Base-by-base conservation (phyloP, 805 yeast species). In the Candida pini region DNA sequence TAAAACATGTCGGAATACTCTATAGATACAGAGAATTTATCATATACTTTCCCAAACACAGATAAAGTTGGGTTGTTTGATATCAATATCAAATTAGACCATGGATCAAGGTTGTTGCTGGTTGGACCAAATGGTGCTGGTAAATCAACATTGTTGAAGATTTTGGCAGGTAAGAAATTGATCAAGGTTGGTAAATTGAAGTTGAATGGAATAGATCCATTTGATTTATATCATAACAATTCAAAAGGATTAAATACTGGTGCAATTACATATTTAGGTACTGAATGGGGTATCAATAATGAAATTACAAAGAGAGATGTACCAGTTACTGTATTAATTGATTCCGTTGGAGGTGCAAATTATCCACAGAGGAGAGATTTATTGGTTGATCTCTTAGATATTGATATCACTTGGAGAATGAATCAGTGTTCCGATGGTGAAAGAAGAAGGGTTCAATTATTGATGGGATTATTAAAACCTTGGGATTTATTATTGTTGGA, bases 81-180 rank as follows among this genome's bases (percentile, higher is more conserved):
- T 30, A 71, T 90, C 41, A 65, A 68, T 24, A 51, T 92, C 26
- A 46, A 63, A 9, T 68, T 92, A 15, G 77, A 80, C 1, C 75
- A 82, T 70, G 78, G 82, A 6, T 73, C 90, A 1, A 71, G 96
- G 40, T 76, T 89, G 9, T 64, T 92, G 23, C 58, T 92, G 6
- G 70, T 92, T 17, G 98, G 98, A 0, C 95, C 97, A 9, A 89
- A 89, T 49, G 98, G 98, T 14, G 97, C 98, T 1, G 97, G 98
- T 4, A 92, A 92, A 57, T 85, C 96, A 1, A 92, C 98, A 0
- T 57, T 92, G 28, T 66, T 92, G 43, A 76, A 78, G 54, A 72
- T 92, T 13, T 64, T 92, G 14, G 95, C 97, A 0, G 98, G 98
- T 3, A 90, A 90, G 51, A 87, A 92, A 6, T 68, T 92, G 39